Conservation (phyloP, 2,329 filamentous ascomycete species). For the Leptographium galeiforme region DNA sequence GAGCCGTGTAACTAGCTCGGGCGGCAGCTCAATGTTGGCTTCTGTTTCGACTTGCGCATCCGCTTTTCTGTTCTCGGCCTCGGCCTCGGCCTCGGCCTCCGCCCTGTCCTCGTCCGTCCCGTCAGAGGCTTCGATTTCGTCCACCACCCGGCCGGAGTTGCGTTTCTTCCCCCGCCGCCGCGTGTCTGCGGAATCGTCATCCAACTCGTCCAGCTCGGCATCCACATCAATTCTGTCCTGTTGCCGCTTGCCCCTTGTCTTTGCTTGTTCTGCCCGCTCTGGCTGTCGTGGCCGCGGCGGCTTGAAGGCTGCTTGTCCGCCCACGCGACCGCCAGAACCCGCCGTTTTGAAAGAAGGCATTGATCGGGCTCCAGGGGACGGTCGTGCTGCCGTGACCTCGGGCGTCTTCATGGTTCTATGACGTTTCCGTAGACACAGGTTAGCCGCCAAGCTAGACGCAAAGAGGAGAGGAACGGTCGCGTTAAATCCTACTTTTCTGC, state of each 20-base stretch:
- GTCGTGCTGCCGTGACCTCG: slow-evolving; percentile 4
- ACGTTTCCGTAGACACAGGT: too few relatives aligned
- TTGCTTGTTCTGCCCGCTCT: background rate
- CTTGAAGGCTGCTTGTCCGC: slow-evolving; percentile 3
- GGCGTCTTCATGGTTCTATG: slow-evolving; percentile 4
- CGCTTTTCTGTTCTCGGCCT: background rate
- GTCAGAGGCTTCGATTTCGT: slow-evolving; percentile 1
- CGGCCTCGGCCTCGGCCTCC: background rate
- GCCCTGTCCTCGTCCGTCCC: slow-evolving; percentile 20
- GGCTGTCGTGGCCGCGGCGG: slow-evolving; percentile 5
- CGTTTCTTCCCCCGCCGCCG: slow-evolving; percentile 9
- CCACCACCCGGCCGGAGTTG: background rate
- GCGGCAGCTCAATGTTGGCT: slow-evolving; percentile 38
- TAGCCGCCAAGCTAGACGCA: too few relatives aligned
- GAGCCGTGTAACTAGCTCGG: slow-evolving; percentile 60
- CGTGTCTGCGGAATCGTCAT: slow-evolving; percentile 13
- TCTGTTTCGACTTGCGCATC: background rate
- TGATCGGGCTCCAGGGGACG: background rate
- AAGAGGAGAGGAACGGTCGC: background rate
- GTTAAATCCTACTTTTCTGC: background rate
- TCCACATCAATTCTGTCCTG: background rate
- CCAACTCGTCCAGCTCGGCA: slow-evolving; percentile 11
- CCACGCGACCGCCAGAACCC: background rate
- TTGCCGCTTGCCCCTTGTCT: background rate
- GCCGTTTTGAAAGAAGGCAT: background rate